These are phyloP conservation scores for Phytophthora meadii DNA, from an alignment of 352 stramenopile genomes.

Conservation along the genomic window DNA sequence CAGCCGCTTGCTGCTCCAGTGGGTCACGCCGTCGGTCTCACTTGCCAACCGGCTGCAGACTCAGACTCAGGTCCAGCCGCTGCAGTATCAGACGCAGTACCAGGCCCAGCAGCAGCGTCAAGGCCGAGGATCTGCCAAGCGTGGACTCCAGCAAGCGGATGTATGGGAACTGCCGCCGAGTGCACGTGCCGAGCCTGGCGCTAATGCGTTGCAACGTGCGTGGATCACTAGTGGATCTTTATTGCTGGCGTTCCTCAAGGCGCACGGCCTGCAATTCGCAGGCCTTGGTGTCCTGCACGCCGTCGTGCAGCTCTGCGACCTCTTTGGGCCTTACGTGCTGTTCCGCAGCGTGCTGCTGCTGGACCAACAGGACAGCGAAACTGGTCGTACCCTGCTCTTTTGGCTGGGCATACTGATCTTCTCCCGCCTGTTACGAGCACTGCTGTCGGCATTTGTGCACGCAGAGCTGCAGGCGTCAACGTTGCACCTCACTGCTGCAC, in stretches of 20 bases:
- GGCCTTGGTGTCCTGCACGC: slow-evolving; percentile 53
- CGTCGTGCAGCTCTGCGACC: slow-evolving; percentile 54
- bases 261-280: slow-evolving; percentile 56
- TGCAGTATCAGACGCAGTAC: slow-evolving; percentile 27
- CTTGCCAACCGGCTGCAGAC: slow-evolving; percentile 41
- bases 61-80: slow-evolving; percentile 34
- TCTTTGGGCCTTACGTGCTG: slow-evolving; percentile 71
- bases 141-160: slow-evolving; percentile 57
- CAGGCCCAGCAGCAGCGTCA: slow-evolving; percentile 2
- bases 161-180: slow-evolving; percentile 62
- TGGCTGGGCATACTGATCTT: slow-evolving; percentile 72
- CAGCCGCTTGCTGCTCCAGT: slow-evolving; percentile 52
- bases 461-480: slow-evolving; percentile 68
- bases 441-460: slow-evolving; percentile 71
- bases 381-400: slow-evolving; percentile 38
- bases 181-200: slow-evolving; percentile 51
- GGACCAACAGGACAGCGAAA: slow-evolving; percentile 16
- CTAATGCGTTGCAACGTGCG: slow-evolving; percentile 58
- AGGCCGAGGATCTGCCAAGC: slow-evolving; percentile 40
- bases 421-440: slow-evolving; percentile 66
- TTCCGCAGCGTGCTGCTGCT: slow-evolving; percentile 64
- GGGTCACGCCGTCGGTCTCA: slow-evolving; percentile 52
- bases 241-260: slow-evolving; percentile 54
- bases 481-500: slow-evolving; percentile 63
- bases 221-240: slow-evolving; percentile 71